phyloP scores from a whole-genome alignment of 768 basidiomycete species.

The Lentinula lateritia region DNA sequence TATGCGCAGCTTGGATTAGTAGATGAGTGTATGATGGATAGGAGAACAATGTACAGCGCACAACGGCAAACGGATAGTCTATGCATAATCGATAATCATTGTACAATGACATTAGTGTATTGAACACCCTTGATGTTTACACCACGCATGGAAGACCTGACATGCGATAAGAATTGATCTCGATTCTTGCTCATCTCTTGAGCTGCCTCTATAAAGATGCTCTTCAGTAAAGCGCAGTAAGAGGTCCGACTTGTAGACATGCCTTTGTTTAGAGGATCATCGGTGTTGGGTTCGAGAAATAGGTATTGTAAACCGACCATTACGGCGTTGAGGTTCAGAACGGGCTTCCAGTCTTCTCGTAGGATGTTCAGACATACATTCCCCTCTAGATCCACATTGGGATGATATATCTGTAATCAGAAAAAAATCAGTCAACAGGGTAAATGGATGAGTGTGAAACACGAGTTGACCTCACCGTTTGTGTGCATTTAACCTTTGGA shows the following conservation, averaged over 20 bases:
- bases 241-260: slow-evolving; percentile 15
- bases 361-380: slow-evolving; percentile 98
- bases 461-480: slow-evolving; percentile 56
- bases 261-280: slow-evolving; percentile 99
- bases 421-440: neutral
- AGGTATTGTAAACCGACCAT: slow-evolving; percentile 99
- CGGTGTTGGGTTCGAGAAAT: slow-evolving; percentile 97
- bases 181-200: slow-evolving; percentile 88
- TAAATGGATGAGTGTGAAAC: neutral
- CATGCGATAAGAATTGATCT: slow-evolving; percentile 78
- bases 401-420: slow-evolving; percentile 85
- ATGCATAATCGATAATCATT: slow-evolving; percentile 15
- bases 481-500: slow-evolving; percentile 97
- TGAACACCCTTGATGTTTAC: slow-evolving; percentile 68
- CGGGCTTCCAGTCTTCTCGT: slow-evolving; percentile 99
- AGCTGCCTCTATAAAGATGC: slow-evolving; percentile 71
- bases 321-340: slow-evolving; percentile 93
- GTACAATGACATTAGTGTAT: slow-evolving; percentile 69
- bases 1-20: neutral
- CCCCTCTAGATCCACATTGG: slow-evolving; percentile 96
- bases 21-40: neutral
- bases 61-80: slow-evolving; percentile 4
- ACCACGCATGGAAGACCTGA: slow-evolving; percentile 84
- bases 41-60: neutral
- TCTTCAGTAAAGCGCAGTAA: neutral